Percentiles rank a stretch among this genome's conserved stretches.
These are phyloP conservation scores for Ceratobasidium sp. DNA, from an alignment of 1,284 basidiomycete genomes.

Conservation along the genomic window DNA sequence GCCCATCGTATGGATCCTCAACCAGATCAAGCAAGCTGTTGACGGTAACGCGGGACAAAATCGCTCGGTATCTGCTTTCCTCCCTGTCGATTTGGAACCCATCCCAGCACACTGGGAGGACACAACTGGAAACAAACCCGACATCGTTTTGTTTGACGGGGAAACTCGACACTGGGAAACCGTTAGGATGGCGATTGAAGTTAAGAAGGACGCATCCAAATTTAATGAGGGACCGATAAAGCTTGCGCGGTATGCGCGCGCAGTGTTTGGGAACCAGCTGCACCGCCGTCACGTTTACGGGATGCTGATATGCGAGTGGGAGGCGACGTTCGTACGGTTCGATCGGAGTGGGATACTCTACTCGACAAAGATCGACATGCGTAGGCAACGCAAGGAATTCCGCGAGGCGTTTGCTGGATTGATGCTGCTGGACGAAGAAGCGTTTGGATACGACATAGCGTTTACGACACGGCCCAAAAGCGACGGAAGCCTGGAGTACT, in stretches of 20 bases:
- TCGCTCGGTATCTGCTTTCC: not conserved
- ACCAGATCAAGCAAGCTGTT: not conserved
- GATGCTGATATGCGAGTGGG: not conserved
- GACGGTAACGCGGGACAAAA: not conserved
- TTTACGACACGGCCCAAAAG: not conserved
- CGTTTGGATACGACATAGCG: slow-evolving; percentile 6
- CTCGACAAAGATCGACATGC: not conserved
- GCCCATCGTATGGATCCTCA: too few species aligned
- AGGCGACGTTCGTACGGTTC: slow-evolving; percentile 27
- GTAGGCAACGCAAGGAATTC: too few species aligned
- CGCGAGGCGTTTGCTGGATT: slow-evolving; percentile 16
- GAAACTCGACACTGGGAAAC: too few species aligned
- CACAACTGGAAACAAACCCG: slow-evolving; percentile 4
- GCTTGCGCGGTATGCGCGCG: slow-evolving; percentile 21
- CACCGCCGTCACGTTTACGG: slow-evolving; percentile 29
- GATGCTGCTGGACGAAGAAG: slow-evolving; percentile 1
- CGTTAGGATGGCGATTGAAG: slow-evolving; percentile 17
- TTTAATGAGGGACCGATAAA: slow-evolving; percentile 4
- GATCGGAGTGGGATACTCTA: slow-evolving; percentile 15
- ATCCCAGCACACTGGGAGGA: slow-evolving; percentile 5
- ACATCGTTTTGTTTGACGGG: slow-evolving; percentile 30
- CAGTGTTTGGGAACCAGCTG: slow-evolving; percentile 15
- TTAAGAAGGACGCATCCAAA: not conserved
- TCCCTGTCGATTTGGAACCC: not conserved
- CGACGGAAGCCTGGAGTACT: not conserved